Base-by-base conservation (phyloP, 768 basidiomycete species). In the Trametes punicea region DNA sequence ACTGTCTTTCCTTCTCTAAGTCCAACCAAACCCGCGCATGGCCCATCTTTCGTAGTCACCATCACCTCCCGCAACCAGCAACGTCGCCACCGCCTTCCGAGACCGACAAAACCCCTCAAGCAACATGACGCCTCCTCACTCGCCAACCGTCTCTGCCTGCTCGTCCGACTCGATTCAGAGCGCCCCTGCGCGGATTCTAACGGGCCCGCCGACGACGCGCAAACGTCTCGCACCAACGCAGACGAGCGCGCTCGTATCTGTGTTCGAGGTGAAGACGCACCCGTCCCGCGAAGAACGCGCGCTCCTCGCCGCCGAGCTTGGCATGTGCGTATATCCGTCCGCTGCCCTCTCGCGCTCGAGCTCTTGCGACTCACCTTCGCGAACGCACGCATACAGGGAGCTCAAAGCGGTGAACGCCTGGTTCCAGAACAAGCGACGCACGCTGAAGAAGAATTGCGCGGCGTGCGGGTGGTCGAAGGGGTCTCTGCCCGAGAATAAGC, bases 341-440 rank as follows among this genome's bases (percentile, higher is more conserved):
- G n/a, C 27, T 23, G 5, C 16, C 33, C 16, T 18, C 16, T 10
- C n/a, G 20, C 30, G 7, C 18, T 4, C 25, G 26, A 27, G 8
- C 20, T 31, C 40, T 15, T 10, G 16, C n/a, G 16, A 15, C 46
- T 47, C n/a, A 52, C 53, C 34, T 36, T n/a, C 5, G 15, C 38
- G 30, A n/a, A 10, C n/a, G 15, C 10, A 18, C 18, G 18, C 15
- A n/a, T 31, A 16, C 36, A 78, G 77, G 68, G 73, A 76, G 33
- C 65, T 75, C 65, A 79, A 77, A 67, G 72, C 76, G 10, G 60
- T 78, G 57, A 78, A 86, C n/a, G 84, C 89, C 36, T 90, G 88
- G 88, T 89, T 89, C 68, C 88, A 90, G 71, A 90, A 90, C 68
- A 88, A 83, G 70, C 83, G 88, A 15, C 86, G 89, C 64, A 84